These are phyloP conservation scores for Vicia faba DNA, from an alignment of 306 rosid genomes.

Conservation along the genomic window DNA sequence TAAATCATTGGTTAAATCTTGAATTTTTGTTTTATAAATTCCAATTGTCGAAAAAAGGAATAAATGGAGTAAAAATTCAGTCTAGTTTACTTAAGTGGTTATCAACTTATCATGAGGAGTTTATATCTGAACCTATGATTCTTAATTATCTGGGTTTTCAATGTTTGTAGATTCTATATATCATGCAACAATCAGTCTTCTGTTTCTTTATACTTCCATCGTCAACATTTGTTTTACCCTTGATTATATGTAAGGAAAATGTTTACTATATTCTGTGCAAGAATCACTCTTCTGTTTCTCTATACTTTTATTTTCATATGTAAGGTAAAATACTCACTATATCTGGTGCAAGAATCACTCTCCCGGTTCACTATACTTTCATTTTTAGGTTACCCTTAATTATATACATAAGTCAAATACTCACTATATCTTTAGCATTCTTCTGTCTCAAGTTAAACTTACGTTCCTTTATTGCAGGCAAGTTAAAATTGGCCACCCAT, in stretches of 20 bases:
- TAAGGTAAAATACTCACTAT: background rate
- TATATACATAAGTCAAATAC: background rate
- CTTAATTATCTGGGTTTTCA: conserved; percentile 17
- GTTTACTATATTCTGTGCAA: background rate
- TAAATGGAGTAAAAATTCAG: background rate
- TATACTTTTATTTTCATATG: too few species aligned
- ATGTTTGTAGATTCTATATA: background rate
- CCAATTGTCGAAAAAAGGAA: background rate
- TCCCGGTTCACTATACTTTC: background rate
- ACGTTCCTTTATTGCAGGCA: conserved; percentile 65
- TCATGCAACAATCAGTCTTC: background rate
- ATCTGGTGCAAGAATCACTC: background rate
- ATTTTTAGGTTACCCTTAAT: background rate
- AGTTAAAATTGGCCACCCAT: conserved; percentile 79
- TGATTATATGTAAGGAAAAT: background rate
- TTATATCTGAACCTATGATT: conserved; percentile 1
- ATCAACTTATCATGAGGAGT: background rate
- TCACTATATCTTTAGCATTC: conserved; percentile 4
- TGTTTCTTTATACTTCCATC: background rate
- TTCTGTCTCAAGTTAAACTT: conserved; percentile 8
- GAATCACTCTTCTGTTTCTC: too few species aligned
- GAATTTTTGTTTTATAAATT: background rate
- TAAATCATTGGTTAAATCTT: conserved; percentile 10
- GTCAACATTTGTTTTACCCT: background rate
- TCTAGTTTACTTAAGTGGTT: conserved; percentile 1